Base-by-base conservation (phyloP, 345 rosid species). In the Populus ilicifolia region DNA sequence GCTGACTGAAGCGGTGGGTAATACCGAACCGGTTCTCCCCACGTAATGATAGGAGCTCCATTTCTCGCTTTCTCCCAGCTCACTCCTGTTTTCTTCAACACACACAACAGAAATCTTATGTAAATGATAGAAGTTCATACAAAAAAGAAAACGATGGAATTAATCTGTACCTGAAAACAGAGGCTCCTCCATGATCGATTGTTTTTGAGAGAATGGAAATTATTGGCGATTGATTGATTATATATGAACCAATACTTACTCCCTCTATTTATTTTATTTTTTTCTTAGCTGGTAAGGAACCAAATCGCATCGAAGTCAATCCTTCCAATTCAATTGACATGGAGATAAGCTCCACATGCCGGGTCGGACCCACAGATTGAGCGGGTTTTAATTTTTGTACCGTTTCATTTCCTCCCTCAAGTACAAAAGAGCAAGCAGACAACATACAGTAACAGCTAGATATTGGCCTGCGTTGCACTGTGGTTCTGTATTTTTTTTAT, bases 31-130 rank as follows among this genome's bases (percentile, higher is more conserved):
- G 7, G 85, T 80, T 82, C 98, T 85, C 20, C 90, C 93, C n/a
- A 95, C 82, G 84, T 89, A 79, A 83, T 90, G 92, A 67, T 95
- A 95, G 10, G 97, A 84, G 76, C 92, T 91, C 93, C 88, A 87
- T 78, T 82, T 89, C 72, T 84, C 90, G 71, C 81, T 87, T 72
- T 74, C 89, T 27, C 81, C 82, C 27, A 73, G 44, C 56, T 85
- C 87, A 71, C 88, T 87, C 17, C 82, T 66, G 84, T 83, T 84
- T 73, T 84, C 91, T 89, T 74, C 75, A n/a, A 63, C 67, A 71
- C 44, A 10, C 44, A 14, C 46, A 50, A 74, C 43, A 46, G 9
- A 1, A 59, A 59, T 8, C 71, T n/a, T 17, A n/a, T n/a, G 20
- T 18, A 52, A 36, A 21, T 23, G 54, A 38, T 13, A 17, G 0